These are phyloP conservation scores for Lathyrus sativus DNA, from an alignment of 306 rosid genomes.

Conservation along the genomic window DNA sequence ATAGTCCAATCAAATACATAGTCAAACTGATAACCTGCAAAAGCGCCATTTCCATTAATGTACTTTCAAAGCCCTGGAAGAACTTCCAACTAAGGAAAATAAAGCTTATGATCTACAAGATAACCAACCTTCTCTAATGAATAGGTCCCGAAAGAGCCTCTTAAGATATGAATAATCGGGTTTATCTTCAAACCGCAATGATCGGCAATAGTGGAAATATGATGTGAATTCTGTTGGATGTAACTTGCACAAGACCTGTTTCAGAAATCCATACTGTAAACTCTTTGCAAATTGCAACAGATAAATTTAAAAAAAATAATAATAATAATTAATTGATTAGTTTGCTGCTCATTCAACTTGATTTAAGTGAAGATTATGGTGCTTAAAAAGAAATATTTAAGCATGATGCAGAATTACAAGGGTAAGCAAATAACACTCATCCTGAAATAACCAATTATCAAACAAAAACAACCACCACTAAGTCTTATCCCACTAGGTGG, in stretches of 20 bases:
- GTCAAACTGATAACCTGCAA: constrained; percentile 93
- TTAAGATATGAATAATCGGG: constrained; percentile 96
- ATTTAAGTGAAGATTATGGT: not conserved
- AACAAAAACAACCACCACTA: too few species aligned
- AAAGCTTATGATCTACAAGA: constrained; percentile 24
- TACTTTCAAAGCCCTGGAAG: constrained; percentile 27
- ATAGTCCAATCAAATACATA: constrained; percentile 97
- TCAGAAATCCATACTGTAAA: constrained; percentile 32
- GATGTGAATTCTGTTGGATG: constrained; percentile 87
- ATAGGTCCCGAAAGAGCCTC: constrained; percentile 94
- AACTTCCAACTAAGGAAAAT: constrained; percentile 30
- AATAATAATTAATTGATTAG: not conserved
- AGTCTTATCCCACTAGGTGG: too few species aligned
- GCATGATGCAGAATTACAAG: not conserved
- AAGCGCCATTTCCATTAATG: constrained; percentile 16
- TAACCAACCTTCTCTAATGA: constrained; percentile 98
- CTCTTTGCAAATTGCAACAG: constrained; percentile 22
- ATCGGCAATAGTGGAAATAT: constrained; percentile 88
- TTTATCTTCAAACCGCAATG: constrained; percentile 93
- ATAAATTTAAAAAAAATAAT: not conserved
- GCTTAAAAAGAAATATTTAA: not conserved
- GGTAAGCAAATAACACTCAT: too few species aligned
- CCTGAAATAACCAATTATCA: too few species aligned
- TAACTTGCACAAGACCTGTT: constrained; percentile 84
- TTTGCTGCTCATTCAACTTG: not conserved